These are phyloP conservation scores for Triangularia setosa DNA, from an alignment of 2,329 filamentous ascomycete species.

Conservation along the genomic window DNA sequence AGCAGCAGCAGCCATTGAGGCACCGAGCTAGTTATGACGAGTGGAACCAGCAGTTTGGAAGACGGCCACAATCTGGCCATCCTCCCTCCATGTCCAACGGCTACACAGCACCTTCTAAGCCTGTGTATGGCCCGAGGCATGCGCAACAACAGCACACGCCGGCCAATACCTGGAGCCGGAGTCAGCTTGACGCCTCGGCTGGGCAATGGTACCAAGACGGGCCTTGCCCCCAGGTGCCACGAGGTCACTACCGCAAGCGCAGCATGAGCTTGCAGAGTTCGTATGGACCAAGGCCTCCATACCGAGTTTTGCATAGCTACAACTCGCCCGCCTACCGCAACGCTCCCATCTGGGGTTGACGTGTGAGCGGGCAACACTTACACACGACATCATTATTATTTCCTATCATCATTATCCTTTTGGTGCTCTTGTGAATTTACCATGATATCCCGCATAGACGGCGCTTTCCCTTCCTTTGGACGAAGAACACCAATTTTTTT, in stretches of 20 bases:
- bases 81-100: conserved; percentile 29
- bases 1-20: conserved; percentile 24
- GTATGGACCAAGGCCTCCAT: conserved; percentile 33
- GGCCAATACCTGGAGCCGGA: conserved; percentile 25
- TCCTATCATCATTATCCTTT: not conserved
- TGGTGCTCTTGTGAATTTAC: not conserved
- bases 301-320: conserved; percentile 55
- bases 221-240: conserved; percentile 33
- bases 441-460: conserved; percentile 10
- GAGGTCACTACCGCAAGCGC: conserved; percentile 37
- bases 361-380: not conserved
- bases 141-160: conserved; percentile 22
- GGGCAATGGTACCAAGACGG: conserved; percentile 32
- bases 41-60: conserved; percentile 23
- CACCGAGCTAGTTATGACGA: conserved; percentile 35
- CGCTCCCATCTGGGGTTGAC: conserved; percentile 54
- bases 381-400: not conserved
- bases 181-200: conserved; percentile 23
- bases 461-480: conserved; percentile 2
- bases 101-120: conserved; percentile 21
- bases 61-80: conserved; percentile 16
- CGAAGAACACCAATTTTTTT: too few relatives aligned
- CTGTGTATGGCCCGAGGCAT: conserved; percentile 24
- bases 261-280: conserved; percentile 30
- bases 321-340: conserved; percentile 55